phyloP scores from a whole-genome alignment of 2,329 filamentous ascomycete species.

The Pseudogymnoascus sp. region DNA sequence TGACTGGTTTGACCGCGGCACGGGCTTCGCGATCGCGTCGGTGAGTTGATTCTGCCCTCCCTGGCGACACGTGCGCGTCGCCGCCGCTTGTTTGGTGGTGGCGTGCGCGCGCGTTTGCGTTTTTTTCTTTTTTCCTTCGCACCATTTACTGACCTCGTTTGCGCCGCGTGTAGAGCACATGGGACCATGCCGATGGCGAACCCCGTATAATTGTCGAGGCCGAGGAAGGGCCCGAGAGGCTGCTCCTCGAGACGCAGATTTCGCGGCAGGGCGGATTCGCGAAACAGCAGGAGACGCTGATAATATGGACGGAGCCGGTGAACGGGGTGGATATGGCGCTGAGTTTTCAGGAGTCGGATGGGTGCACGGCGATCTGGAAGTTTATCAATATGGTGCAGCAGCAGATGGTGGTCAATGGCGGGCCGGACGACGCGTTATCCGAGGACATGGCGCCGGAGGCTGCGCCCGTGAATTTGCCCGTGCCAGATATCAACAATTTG shows the following conservation, averaged over 20 bases:
- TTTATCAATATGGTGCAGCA: conserved; percentile 84
- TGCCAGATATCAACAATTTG: conserved; percentile 74
- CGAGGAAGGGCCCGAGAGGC: conserved; percentile 78
- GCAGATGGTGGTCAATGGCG: conserved; percentile 56
- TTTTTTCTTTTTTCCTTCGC: conserved; percentile 14
- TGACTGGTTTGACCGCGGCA: conserved; percentile 98
- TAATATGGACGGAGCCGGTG: conserved; percentile 86
- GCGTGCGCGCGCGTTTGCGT: conserved; percentile 8
- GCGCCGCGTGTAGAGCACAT: conserved; percentile 34
- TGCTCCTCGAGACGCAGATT: conserved; percentile 83
- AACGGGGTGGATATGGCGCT: conserved; percentile 93
- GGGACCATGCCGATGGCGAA: conserved; percentile 45
- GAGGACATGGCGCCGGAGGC: conserved; percentile 75
- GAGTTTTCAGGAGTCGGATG: conserved; percentile 95
- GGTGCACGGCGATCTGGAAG: conserved; percentile 89
- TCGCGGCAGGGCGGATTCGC: conserved; percentile 93
- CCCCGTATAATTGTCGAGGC: conserved; percentile 86
- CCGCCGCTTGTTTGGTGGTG: conserved; percentile 4
- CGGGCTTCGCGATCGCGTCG: conserved; percentile 79
- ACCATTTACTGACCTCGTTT: conserved; percentile 25
- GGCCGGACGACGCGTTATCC: conserved; percentile 76
- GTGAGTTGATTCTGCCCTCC: not conserved
- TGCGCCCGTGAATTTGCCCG: conserved; percentile 65
- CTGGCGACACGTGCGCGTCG: conserved; percentile 3
- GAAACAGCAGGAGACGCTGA: conserved; percentile 97